Conservation (phyloP, 129 eudicot species). For the Flaveria linearis region DNA sequence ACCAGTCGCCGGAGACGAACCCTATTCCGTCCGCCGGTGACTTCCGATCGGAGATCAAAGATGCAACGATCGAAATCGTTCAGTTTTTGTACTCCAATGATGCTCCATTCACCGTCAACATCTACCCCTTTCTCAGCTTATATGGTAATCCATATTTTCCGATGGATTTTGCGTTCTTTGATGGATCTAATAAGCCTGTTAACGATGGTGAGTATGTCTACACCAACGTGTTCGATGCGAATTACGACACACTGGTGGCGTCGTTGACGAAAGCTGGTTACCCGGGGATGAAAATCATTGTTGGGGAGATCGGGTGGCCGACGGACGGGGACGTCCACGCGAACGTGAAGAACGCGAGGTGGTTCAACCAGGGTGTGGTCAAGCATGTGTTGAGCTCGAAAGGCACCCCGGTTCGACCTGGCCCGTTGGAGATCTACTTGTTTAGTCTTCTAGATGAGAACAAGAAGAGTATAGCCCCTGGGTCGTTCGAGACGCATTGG, state of each 20-base stretch:
- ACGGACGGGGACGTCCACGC: conserved; percentile 78
- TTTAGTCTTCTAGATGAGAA: conserved; percentile 81
- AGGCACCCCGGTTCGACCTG: conserved; percentile 78
- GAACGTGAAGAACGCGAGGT: conserved; percentile 53
- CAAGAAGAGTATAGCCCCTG: conserved; percentile 78
- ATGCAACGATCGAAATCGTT: conserved; percentile 55
- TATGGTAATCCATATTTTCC: conserved; percentile 69
- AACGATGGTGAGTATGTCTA: conserved; percentile 55
- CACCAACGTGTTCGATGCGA: conserved; percentile 87
- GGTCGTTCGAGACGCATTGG: conserved; percentile 92
- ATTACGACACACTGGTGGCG: conserved; percentile 77
- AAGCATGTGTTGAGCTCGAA: conserved; percentile 54
- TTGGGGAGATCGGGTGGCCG: conserved; percentile 98
- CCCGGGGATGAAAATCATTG: conserved; percentile 70
- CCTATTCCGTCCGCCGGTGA: conserved; percentile 96
- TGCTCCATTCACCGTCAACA: conserved; percentile 88
- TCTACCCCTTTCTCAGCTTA: conserved; percentile 84
- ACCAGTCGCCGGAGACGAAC: conserved; percentile 73
- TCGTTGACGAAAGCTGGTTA: conserved; percentile 71
- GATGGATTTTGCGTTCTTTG: conserved; percentile 73
- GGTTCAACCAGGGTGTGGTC: conserved; percentile 69
- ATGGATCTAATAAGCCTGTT: conserved; percentile 56
- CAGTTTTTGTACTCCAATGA: conserved; percentile 58
- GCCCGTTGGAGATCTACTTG: conserved; percentile 57
- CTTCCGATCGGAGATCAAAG: conserved; percentile 70